Evolutionary conservation across 208 protist species (phyloP).

Genomic region (Trypanosoma vivax): DNA sequence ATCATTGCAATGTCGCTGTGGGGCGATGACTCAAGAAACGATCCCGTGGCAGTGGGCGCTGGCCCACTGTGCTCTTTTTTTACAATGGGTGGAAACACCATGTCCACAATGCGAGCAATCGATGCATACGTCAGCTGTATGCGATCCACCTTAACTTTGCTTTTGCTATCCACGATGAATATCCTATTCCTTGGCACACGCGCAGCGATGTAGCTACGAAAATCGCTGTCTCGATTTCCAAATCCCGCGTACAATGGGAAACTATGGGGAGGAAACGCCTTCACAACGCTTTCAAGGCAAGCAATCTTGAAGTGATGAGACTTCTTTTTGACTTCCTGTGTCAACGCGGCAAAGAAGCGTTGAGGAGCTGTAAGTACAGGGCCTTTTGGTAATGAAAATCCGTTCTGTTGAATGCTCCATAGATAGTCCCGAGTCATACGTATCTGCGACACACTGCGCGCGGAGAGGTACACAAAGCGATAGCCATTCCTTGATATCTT

Average conservation of each 20-base stretch:
- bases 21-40: too few relatives aligned
- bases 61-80: not conserved
- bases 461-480: constrained; percentile 89
- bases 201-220: constrained; percentile 79
- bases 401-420: constrained; percentile 76
- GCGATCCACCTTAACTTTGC: constrained; percentile 65
- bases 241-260: constrained; percentile 89
- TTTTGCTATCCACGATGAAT: constrained; percentile 84
- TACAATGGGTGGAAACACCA: constrained; percentile 67
- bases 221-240: constrained; percentile 87
- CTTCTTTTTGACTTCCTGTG: constrained; percentile 83
- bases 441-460: constrained; percentile 84
- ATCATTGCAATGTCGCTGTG: too few relatives aligned
- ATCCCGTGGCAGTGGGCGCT: not conserved
- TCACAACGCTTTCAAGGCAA: constrained; percentile 58
- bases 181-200: constrained; percentile 74
- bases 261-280: constrained; percentile 59
- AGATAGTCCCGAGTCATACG: constrained; percentile 79
- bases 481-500: constrained; percentile 94
- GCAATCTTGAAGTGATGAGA: constrained; percentile 91
- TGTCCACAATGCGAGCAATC: constrained; percentile 72
- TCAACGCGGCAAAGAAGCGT: constrained; percentile 81
- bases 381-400: constrained; percentile 61
- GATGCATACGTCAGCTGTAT: constrained; percentile 74
- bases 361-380: constrained; percentile 88